phyloP scores from a whole-genome alignment of 2,329 filamentous ascomycete genomes.

The Ramularia collo-cygni region DNA sequence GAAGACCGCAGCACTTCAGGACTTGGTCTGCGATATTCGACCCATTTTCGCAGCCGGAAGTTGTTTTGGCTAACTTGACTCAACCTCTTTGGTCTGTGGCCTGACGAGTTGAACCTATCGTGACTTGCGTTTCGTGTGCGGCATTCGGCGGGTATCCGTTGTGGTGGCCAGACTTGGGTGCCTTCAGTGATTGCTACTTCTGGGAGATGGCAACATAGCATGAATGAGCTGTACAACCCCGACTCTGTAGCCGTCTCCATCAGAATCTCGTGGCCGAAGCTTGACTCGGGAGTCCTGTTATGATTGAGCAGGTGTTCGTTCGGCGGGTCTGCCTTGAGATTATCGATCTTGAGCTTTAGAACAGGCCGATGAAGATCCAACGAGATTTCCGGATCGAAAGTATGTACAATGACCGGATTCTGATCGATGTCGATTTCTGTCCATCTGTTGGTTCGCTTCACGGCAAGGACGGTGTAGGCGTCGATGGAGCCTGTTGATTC shows the following conservation, averaged over 20 bases:
- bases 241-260: constrained; percentile 40
- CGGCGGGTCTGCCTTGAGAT: constrained; percentile 14
- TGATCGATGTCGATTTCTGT: not conserved
- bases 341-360: constrained; percentile 34
- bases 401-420: constrained; percentile 57
- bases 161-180: constrained; percentile 64
- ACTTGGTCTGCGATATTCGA: constrained; percentile 50
- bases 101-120: constrained; percentile 37
- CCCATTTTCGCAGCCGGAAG: constrained; percentile 72
- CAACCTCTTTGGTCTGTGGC: constrained; percentile 46
- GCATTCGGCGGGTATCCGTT: constrained; percentile 56
- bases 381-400: constrained; percentile 62
- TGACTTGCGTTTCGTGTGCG: constrained; percentile 49
- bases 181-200: constrained; percentile 33
- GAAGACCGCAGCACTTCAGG: constrained; percentile 6
- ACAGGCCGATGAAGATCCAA: constrained; percentile 71
- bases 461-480: constrained; percentile 67
- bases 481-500: constrained; percentile 67
- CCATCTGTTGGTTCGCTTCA: constrained; percentile 43
- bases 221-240: constrained; percentile 58
- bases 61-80: constrained; percentile 59
- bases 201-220: constrained; percentile 53
- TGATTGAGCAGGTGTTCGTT: constrained; percentile 16
- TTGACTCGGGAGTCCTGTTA: constrained; percentile 15
- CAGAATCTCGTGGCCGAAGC: constrained; percentile 45